Percentiles rank a stretch among this genome's conserved stretches.
Conservation (phyloP, 225 moss, liverwort and hornwort species). For the Lunularia cruciata region DNA sequence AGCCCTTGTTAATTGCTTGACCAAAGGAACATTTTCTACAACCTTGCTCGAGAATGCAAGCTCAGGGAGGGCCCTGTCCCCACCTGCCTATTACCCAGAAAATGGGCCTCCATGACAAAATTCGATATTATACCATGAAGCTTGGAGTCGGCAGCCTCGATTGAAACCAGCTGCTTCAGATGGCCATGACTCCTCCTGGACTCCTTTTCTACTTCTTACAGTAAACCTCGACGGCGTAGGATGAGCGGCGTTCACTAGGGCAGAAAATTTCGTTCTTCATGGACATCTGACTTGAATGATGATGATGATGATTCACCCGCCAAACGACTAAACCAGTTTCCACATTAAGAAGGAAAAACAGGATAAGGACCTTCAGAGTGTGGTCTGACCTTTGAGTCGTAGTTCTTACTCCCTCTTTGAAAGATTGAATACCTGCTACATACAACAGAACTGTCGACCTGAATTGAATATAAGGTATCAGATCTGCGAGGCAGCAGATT, state of each 20-base stretch:
- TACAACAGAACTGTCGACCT: background rate
- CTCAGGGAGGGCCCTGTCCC: too few relatives aligned
- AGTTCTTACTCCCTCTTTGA: background rate
- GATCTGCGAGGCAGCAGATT: background rate
- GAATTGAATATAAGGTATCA: background rate
- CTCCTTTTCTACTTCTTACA: background rate
- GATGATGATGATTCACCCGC: background rate
- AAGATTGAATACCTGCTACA: background rate
- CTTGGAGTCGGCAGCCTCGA: too few relatives aligned
- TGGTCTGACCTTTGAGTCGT: conserved; percentile 2
- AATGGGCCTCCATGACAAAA: too few relatives aligned
- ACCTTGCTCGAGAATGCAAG: too few relatives aligned
- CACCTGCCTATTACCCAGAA: too few relatives aligned
- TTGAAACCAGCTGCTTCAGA: too few relatives aligned
- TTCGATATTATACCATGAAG: too few relatives aligned
- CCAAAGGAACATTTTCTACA: too few relatives aligned
- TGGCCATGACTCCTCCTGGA: too few relatives aligned
- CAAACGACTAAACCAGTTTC: background rate
- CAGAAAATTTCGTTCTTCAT: conserved; percentile 1
- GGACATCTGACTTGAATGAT: background rate
- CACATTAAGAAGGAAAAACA: background rate
- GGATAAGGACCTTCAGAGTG: conserved; percentile 3
- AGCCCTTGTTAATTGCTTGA: too few relatives aligned
- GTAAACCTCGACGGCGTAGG: background rate
- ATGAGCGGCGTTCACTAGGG: background rate